Percentiles rank a stretch among this genome's conserved stretches.
phyloP scores from a whole-genome alignment of 345 rosid genomes.

The Aurinia saxatilis region DNA sequence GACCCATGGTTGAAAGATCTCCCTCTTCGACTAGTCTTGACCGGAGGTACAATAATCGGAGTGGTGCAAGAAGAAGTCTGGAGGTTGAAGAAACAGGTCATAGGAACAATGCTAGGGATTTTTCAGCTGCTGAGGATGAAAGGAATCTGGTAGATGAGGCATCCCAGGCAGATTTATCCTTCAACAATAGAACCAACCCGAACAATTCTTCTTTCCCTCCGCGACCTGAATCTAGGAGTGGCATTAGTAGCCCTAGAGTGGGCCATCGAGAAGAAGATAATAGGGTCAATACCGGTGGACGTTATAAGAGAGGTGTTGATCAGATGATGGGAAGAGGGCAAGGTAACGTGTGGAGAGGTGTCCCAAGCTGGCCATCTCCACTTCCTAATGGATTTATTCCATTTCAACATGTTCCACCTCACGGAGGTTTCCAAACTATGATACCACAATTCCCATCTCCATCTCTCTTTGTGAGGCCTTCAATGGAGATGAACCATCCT shows the following conservation, averaged over 20 bases:
- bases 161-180: slow-evolving; percentile 51
- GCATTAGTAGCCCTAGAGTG: slow-evolving; percentile 57
- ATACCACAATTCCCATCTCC: slow-evolving; percentile 77
- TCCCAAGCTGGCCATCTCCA: slow-evolving; percentile 74
- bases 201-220: slow-evolving; percentile 54
- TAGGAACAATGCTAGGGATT: slow-evolving; percentile 45
- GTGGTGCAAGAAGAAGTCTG: slow-evolving; percentile 50
- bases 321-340: slow-evolving; percentile 66
- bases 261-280: slow-evolving; percentile 68
- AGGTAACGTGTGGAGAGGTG: slow-evolving; percentile 82
- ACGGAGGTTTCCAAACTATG: slow-evolving; percentile 68
- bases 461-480: slow-evolving; percentile 68
- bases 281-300: slow-evolving; percentile 39
- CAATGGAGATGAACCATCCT: slow-evolving; percentile 71
- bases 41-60: slow-evolving; percentile 52
- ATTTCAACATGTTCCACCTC: slow-evolving; percentile 83
- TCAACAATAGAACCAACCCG: slow-evolving; percentile 48
- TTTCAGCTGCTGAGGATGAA: slow-evolving; percentile 53
- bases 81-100: slow-evolving; percentile 71
- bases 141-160: slow-evolving; percentile 55
- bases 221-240: slow-evolving; percentile 54
- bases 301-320: slow-evolving; percentile 67
- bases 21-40: slow-evolving; percentile 75
- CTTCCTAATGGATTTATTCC: slow-evolving; percentile 83
- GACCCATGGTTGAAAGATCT: slow-evolving; percentile 64